phyloP scores from a whole-genome alignment of 805 yeast genomes.

The Starmerella powellii region DNA sequence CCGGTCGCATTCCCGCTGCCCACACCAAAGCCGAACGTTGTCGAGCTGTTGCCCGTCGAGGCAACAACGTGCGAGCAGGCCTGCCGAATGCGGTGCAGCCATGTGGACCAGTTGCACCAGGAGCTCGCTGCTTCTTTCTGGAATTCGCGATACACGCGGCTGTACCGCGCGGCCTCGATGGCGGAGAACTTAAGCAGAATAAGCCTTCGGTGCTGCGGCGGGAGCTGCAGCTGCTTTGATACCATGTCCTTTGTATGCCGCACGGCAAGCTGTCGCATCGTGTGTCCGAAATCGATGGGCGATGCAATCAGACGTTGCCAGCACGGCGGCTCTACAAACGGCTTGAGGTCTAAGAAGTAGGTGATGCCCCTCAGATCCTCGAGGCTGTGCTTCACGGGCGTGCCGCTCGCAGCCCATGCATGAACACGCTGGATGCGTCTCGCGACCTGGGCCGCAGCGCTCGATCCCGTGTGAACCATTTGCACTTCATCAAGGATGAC shows the following conservation, averaged over 20 bases:
- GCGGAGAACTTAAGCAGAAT: slow-evolving; percentile 66
- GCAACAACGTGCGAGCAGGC: slow-evolving; percentile 64
- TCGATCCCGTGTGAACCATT: slow-evolving; percentile 63
- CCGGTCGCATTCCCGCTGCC: not conserved
- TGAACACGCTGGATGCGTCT: slow-evolving; percentile 70
- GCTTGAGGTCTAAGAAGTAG: slow-evolving; percentile 52
- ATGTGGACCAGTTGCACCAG: slow-evolving; percentile 33
- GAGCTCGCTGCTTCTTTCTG: slow-evolving; percentile 37
- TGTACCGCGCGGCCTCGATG: slow-evolving; percentile 75
- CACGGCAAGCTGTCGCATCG: slow-evolving; percentile 47
- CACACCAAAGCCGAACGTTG: not conserved
- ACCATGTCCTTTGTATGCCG: slow-evolving; percentile 84
- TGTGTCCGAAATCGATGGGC: slow-evolving; percentile 35
- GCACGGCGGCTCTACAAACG: slow-evolving; percentile 41
- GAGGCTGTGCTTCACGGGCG: slow-evolving; percentile 62
- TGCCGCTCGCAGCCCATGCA: slow-evolving; percentile 96
- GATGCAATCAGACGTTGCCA: slow-evolving; percentile 34
- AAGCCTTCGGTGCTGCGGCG: slow-evolving; percentile 61
- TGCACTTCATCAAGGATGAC: slow-evolving; percentile 90
- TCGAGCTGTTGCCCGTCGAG: not conserved
- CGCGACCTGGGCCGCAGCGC: slow-evolving; percentile 72
- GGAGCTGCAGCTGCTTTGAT: slow-evolving; percentile 59
- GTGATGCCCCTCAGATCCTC: slow-evolving; percentile 61
- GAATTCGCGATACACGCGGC: slow-evolving; percentile 52
- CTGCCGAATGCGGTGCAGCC: slow-evolving; percentile 62